Base-by-base conservation (phyloP, 148 eudicot genomes). In the Persicaria maculosa region DNA sequence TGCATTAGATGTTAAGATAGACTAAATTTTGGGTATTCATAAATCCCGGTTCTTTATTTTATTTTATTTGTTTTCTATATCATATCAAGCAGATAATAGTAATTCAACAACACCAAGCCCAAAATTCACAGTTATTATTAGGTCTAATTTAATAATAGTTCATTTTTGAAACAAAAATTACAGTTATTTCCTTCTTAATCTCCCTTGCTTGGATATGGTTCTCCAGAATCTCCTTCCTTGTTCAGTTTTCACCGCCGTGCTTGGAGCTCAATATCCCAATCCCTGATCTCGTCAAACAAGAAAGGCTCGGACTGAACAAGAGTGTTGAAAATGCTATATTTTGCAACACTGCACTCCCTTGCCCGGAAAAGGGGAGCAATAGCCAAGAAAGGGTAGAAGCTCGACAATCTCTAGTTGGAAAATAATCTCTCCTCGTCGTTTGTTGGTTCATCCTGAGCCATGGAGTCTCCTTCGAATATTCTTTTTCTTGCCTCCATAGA, bases 401-500 rank as follows among this genome's bases (percentile, higher is more conserved):
- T 50, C 2, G 69, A 19, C 12, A 69, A 43, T 69, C 45, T 6
- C 45, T 6, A 71, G 40, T 19, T 47, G 9, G 74, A 2, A 19
- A 47, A 44, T 22, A 47, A 47, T 44, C 53, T 15, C 10, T 71
- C 74, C 52, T 71, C 22, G 17, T 45, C 74, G 1, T 16, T 47
- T 20, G 0, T 45, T 9, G 61, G 40, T 59, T 55, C 72, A 65
- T 77, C 62, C 45, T 61, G 25, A 61, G 74, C 77, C 44, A 25
- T 20, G 52, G 80, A 53, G 71, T 53, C 74, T 43, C 79, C 75
- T 53, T 81, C 74, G n/a, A 80, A 80, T 74, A 88, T 9, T 76
- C 96, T 90, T 83, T 81, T 82, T 82, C 89, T 83, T 53, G 97
- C 97, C 61, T 81, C 82, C 16, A 36, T 75, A 69, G 91, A 90